Percentiles rank a stretch among this genome's conserved stretches.
Evolutionary conservation across 2,329 filamentous ascomycete species (phyloP).

Genomic region (Nemania sp.): DNA sequence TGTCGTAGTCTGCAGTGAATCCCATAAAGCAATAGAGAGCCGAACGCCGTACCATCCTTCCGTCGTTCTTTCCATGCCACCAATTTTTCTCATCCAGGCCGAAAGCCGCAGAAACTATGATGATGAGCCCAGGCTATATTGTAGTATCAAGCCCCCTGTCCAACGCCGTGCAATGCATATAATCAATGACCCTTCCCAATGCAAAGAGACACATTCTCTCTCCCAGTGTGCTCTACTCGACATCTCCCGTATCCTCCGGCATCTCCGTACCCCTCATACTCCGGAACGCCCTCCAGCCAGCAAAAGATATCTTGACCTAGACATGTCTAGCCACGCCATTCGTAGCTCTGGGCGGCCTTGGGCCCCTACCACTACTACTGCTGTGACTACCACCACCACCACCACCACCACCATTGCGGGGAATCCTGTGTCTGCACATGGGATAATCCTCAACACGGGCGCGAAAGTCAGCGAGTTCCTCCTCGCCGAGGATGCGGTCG

Average conservation of each 20-base stretch:
- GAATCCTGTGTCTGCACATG: conserved; percentile 15
- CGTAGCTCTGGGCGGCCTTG: conserved; percentile 12
- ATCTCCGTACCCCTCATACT: no score
- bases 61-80: background rate
- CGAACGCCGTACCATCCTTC: background rate
- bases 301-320: conserved; percentile 15
- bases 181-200: conserved; percentile 10
- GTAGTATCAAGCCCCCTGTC: background rate
- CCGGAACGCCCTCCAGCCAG: background rate
- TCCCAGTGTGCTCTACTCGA: no score
- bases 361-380: background rate
- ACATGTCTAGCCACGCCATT: conserved; percentile 21
- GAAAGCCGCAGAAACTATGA: background rate
- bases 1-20: background rate
- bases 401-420: no score
- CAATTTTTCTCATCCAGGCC: background rate
- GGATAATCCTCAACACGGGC: conserved; percentile 12
- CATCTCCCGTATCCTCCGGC: no score
- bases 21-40: background rate
- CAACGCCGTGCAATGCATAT: conserved; percentile 23
- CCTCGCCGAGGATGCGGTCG: conserved; percentile 74
- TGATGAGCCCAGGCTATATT: background rate
- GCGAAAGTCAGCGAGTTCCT: conserved; percentile 63
- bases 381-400: no score
- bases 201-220: no score